phyloP scores from a whole-genome alignment of 2,329 filamentous ascomycete genomes.

The Onygenales sp. region DNA sequence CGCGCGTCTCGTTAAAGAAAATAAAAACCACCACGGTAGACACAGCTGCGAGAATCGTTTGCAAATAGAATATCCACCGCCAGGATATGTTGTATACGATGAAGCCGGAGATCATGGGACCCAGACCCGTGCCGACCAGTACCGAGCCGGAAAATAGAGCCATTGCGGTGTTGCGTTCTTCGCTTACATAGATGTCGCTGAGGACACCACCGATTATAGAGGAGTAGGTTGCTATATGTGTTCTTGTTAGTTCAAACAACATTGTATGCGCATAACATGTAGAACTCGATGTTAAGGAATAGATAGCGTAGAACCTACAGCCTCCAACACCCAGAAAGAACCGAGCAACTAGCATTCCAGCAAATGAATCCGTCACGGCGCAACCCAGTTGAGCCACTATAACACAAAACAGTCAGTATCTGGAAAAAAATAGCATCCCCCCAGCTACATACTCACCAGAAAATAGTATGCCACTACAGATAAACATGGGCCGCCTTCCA shows the following conservation, averaged over 20 bases:
- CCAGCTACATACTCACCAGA: slow-evolving; percentile 31
- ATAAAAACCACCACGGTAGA: slow-evolving; percentile 56
- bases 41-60: slow-evolving; percentile 59
- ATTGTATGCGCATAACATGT: neutral
- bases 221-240: slow-evolving; percentile 51
- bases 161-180: slow-evolving; percentile 82
- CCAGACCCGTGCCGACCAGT: slow-evolving; percentile 68
- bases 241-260: neutral
- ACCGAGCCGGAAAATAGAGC: slow-evolving; percentile 74
- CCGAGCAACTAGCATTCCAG: slow-evolving; percentile 64
- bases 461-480: slow-evolving; percentile 62
- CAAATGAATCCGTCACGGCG: slow-evolving; percentile 58
- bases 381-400: slow-evolving; percentile 58
- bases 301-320: slow-evolving; percentile 41
- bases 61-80: slow-evolving; percentile 86
- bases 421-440: neutral
- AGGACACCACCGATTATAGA: slow-evolving; percentile 92
- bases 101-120: slow-evolving; percentile 61
- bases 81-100: slow-evolving; percentile 60
- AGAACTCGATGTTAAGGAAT: neutral
- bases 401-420: slow-evolving; percentile 8
- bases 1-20: slow-evolving; percentile 74
- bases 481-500: slow-evolving; percentile 74
- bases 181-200: slow-evolving; percentile 70
- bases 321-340: slow-evolving; percentile 71